A percentile compares a stretch with the other conserved stretches of the same genome.
Conservation (phyloP, 106 monocot genomes). For the Dendrobium nobile region DNA sequence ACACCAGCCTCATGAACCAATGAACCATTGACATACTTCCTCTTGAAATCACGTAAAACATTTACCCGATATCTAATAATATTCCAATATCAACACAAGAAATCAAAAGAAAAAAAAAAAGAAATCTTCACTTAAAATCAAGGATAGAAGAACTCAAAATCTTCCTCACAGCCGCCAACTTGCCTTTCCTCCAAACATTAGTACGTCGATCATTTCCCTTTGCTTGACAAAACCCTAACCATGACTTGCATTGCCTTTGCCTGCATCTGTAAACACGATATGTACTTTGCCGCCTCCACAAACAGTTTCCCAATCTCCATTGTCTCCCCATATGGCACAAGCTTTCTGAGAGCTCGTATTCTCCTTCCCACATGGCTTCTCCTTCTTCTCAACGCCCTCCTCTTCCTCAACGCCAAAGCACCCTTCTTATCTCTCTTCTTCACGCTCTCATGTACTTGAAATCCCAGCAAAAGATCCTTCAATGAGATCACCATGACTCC, state of each 20-base stretch:
- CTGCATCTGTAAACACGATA: slow-evolving; percentile 5
- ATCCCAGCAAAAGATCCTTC: not conserved
- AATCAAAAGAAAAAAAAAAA: no score
- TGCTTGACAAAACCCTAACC: slow-evolving; percentile 10
- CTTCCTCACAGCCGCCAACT: not conserved
- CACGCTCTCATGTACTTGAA: no score
- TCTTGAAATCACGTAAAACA: no score
- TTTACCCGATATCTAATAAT: no score
- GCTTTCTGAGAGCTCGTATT: slow-evolving; percentile 3
- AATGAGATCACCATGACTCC: not conserved
- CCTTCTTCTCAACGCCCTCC: not conserved
- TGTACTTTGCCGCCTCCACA: slow-evolving; percentile 10
- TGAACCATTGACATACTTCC: no score
- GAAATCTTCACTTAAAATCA: no score
- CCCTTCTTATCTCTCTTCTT: not conserved
- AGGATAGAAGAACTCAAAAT: not conserved
- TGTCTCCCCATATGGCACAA: slow-evolving; percentile 4
- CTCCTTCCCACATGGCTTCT: not conserved
- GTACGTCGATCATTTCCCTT: not conserved
- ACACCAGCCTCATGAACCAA: no score
- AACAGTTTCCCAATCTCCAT: not conserved
- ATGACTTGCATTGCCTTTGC: slow-evolving; percentile 14
- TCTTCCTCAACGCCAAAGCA: not conserved
- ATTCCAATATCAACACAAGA: no score
- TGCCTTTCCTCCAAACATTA: no score